Percentiles rank a stretch among this genome's conserved stretches.
These are phyloP conservation scores for Bipolaris victoriae DNA, from an alignment of 2,329 filamentous ascomycete species.

Conservation along the genomic window DNA sequence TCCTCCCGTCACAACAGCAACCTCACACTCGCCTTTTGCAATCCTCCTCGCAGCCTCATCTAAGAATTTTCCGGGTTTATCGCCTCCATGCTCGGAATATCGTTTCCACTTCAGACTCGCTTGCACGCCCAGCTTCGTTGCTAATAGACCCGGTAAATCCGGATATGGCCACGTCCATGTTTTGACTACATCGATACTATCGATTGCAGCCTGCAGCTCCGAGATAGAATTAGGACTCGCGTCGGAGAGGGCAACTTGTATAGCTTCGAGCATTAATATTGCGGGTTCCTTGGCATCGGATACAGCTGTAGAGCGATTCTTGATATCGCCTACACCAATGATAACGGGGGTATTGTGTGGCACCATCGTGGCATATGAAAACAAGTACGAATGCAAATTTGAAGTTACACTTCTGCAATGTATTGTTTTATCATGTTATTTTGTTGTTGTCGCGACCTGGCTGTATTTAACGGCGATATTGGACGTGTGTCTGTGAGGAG, in stretches of 20 bases:
- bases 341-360: constrained; percentile 57
- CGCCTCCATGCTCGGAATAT: constrained; percentile 66
- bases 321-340: constrained; percentile 67
- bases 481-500: no score
- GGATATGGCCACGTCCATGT: constrained; percentile 72
- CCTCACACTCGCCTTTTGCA: constrained; percentile 58
- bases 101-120: constrained; percentile 54
- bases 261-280: constrained; percentile 64
- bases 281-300: constrained; percentile 65
- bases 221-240: constrained; percentile 45
- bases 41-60: constrained; percentile 68
- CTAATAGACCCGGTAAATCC: constrained; percentile 63
- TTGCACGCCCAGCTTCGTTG: constrained; percentile 56
- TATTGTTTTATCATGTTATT: no score
- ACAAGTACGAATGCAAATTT: no score
- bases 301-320: constrained; percentile 60
- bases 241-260: constrained; percentile 60
- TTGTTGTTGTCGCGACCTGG: no score
- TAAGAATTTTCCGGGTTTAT: constrained; percentile 67
- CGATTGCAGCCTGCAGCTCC: constrained; percentile 56
- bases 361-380: not conserved
- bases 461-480: no score
- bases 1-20: constrained; percentile 67
- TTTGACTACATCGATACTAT: constrained; percentile 65
- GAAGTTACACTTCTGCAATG: no score